Conservation (phyloP, 169 alveolate species). For the Amoebophrya sp. region DNA sequence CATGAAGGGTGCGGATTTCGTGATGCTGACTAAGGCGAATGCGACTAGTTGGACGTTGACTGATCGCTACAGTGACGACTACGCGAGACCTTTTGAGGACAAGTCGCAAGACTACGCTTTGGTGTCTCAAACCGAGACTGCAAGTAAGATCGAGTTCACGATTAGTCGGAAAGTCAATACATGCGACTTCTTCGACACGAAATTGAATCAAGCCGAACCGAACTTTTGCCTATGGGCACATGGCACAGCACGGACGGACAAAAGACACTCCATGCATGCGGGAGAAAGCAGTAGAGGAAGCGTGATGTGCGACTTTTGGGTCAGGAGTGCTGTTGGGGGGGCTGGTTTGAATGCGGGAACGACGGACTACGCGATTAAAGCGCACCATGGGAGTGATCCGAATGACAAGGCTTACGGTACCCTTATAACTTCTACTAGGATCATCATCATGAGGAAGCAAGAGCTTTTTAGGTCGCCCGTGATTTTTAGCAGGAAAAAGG, state of each 20-base stretch:
- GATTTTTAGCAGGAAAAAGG: too few species aligned
- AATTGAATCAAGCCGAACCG: background rate
- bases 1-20: background rate
- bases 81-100: background rate
- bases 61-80: background rate
- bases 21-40: background rate
- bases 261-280: background rate
- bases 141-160: background rate
- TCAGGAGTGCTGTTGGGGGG: background rate
- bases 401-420: background rate
- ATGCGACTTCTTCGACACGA: background rate
- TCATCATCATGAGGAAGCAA: too few species aligned
- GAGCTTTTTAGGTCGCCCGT: too few species aligned
- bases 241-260: background rate
- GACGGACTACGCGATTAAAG: background rate
- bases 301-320: slow-evolving; percentile 1
- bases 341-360: too few species aligned
- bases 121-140: background rate
- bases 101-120: background rate
- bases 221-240: background rate
- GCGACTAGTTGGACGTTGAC: background rate
- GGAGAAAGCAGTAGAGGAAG: background rate
- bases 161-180: background rate
- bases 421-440: too few species aligned
- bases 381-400: background rate